Base-by-base conservation (phyloP, 2,329 filamentous ascomycete species). In the Claviceps sorghi region DNA sequence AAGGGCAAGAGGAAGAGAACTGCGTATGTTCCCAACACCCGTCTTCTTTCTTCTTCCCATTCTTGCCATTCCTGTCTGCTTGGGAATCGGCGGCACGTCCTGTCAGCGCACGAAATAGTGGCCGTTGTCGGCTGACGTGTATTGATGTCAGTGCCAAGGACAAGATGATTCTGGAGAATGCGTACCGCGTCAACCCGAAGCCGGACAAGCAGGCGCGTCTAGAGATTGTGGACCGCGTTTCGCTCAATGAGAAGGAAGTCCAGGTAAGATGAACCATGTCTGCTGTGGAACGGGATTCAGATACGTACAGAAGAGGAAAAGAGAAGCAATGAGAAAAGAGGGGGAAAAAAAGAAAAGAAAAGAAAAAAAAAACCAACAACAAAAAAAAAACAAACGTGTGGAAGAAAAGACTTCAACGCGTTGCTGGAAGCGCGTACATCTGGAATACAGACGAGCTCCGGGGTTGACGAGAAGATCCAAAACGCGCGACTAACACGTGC, bases 231-330 rank as follows among this genome's bases (percentile, higher is more conserved):
- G 79, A 80, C 69, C 86, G 83, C 68, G 89, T 96, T 55, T 85
- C 87, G 26, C 76, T 97, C 57, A 91, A 87, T 59, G 90, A 96
- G 72, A 96, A 95, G 68, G 90, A 96, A 73, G 88, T 96, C 40
- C 91, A 96, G 82, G 91, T 95, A 72, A 68, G 83, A 47, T n/a
- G 17, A 17, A 26, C 46, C 46, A 48, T 22, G 46, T n/a, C 19
- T 38, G 17, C 46, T 7, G 32, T 48, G 19, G 19, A 48, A 8
- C 10, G 19, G 19, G 13, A 19, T 9, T n/a, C 32, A n/a, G 38
- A 22, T 13, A 48, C 45, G 30, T 15, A 7, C 13, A 5, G 22
- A 7, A 46, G 19, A 17, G 3, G 22, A 29, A 1, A 29, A 26
- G 4, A 29, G 8, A 9, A 44, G n/a, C 3, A 17, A 17, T n/a